Conservation (phyloP, 2,329 filamentous ascomycete species). For the Apiospora rasikravindrae region DNA sequence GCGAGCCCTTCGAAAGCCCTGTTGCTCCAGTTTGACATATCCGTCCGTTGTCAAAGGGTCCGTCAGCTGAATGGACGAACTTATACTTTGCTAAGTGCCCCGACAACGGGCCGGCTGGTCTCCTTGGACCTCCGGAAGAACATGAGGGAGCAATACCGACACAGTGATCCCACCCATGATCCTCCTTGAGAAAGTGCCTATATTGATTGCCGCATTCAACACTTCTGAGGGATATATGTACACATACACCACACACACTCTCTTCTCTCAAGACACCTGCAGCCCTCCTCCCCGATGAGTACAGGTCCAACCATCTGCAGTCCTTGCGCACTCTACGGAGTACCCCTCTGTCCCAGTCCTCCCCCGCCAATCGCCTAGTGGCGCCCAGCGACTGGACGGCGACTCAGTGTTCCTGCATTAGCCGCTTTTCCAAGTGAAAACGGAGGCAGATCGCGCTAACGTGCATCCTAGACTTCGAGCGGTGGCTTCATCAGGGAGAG, state of each 20-base stretch:
- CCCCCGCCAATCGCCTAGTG: background rate
- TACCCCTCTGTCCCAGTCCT: background rate
- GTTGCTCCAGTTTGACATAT: background rate
- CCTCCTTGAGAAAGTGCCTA: background rate
- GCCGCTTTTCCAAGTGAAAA: background rate
- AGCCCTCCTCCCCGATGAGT: background rate
- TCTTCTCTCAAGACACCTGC: conserved; percentile 1
- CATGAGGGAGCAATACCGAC: background rate
- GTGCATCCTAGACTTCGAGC: background rate
- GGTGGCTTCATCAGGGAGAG: conserved; percentile 3
- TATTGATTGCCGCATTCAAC: background rate
- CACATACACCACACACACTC: background rate
- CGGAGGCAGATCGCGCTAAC: background rate
- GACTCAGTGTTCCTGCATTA: conserved; percentile 17
- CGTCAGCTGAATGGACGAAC: background rate
- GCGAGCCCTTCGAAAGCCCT: background rate
- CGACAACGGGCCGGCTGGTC: background rate
- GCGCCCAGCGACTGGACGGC: conserved; percentile 10
- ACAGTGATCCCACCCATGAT: background rate
- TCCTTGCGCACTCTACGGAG: background rate
- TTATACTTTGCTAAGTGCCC: background rate
- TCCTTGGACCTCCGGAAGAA: background rate
- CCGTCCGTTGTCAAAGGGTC: background rate
- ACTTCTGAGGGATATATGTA: background rate
- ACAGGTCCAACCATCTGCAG: background rate